A percentile compares a stretch with the other conserved stretches of the same genome.
These are phyloP conservation scores for Xylaria longipes DNA, from an alignment of 495 filamentous ascomycete genomes.

Conservation along the genomic window DNA sequence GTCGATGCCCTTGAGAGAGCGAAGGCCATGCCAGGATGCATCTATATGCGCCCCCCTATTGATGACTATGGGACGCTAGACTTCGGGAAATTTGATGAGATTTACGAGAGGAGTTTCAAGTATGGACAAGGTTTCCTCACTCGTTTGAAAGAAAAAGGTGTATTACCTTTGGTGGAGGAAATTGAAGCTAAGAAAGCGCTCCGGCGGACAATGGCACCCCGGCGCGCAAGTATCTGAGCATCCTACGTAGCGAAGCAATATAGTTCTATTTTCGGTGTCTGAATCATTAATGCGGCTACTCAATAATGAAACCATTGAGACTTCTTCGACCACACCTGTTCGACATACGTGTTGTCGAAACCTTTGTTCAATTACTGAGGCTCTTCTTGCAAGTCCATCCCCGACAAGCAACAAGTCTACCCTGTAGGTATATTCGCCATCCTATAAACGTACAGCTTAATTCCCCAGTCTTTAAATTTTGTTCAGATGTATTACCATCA, in stretches of 20 bases:
- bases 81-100: slow-evolving; percentile 97
- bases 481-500: not conserved
- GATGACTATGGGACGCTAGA: slow-evolving; percentile 93
- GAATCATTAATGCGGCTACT: not conserved
- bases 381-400: not conserved
- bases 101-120: slow-evolving; percentile 84
- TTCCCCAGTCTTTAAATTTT: not conserved
- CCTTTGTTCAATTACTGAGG: not conserved
- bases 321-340: not conserved
- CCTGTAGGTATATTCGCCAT: not conserved
- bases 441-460: not conserved
- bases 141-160: slow-evolving; percentile 74
- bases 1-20: slow-evolving; percentile 94
- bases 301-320: not conserved
- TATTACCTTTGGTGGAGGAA: slow-evolving; percentile 70
- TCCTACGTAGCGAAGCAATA: not conserved
- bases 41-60: slow-evolving; percentile 95
- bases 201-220: slow-evolving; percentile 90
- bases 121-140: slow-evolving; percentile 82
- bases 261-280: not conserved
- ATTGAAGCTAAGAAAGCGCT: slow-evolving; percentile 88
- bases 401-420: not conserved
- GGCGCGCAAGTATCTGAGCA: slow-evolving; percentile 83
- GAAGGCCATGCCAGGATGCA: slow-evolving; percentile 83
- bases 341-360: not conserved